These are phyloP conservation scores for Brassica napus DNA, from an alignment of 345 rosid species.

Conservation along the genomic window DNA sequence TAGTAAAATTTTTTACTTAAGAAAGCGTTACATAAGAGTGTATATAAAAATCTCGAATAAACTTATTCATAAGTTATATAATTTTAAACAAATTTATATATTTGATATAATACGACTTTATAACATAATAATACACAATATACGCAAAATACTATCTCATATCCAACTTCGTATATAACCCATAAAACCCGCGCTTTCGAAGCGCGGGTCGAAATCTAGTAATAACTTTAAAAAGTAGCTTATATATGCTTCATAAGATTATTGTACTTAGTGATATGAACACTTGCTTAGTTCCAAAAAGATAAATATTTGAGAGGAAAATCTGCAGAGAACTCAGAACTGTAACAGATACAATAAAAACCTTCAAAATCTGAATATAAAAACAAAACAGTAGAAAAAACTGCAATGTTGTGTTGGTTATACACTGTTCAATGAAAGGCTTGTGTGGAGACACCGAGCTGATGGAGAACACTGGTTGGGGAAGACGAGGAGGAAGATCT, in stretches of 20 bases:
- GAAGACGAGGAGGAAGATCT: slow-evolving; percentile 67
- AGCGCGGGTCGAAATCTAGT: too few relatives aligned
- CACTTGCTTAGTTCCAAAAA: background rate
- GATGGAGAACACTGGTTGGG: slow-evolving; percentile 79
- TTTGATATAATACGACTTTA: too few relatives aligned
- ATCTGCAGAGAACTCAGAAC: slow-evolving; percentile 3
- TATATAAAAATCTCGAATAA: too few relatives aligned
- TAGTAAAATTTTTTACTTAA: too few relatives aligned
- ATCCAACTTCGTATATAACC: too few relatives aligned
- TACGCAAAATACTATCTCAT: too few relatives aligned
- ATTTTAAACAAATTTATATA: too few relatives aligned
- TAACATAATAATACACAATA: too few relatives aligned
- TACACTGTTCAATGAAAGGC: slow-evolving; percentile 35
- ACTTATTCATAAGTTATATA: too few relatives aligned
- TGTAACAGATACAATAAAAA: slow-evolving; percentile 3
- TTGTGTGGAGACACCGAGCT: slow-evolving; percentile 45
- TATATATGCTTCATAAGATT: slow-evolving; percentile 3
- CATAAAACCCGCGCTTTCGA: too few relatives aligned
- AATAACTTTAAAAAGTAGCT: slow-evolving; percentile 1
- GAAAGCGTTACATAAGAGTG: too few relatives aligned
- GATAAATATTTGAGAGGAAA: slow-evolving; percentile 3
- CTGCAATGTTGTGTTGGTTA: slow-evolving; percentile 11
- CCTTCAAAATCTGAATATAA: slow-evolving; percentile 8
- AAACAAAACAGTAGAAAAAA: slow-evolving; percentile 23
- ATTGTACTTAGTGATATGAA: slow-evolving; percentile 10